Conservation (phyloP, 208 protist genomes). For the Trypanosoma brucei region DNA sequence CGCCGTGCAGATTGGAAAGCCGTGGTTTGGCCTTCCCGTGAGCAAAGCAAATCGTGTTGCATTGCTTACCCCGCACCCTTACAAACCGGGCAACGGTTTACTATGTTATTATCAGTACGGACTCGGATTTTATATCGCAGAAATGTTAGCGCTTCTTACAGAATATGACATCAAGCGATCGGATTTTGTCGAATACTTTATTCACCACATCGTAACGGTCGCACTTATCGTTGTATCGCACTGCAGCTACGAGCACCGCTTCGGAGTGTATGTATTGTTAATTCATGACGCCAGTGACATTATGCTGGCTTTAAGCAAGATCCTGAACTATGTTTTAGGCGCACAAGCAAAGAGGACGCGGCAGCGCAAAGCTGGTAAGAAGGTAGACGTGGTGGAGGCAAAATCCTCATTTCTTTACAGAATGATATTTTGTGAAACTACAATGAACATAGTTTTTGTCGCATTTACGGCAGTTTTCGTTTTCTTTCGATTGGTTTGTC, state of each 20-base stretch:
- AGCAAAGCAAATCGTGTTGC: slow-evolving; percentile 24
- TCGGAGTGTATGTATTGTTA: slow-evolving; percentile 67
- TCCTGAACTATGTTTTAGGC: slow-evolving; percentile 49
- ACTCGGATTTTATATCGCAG: slow-evolving; percentile 64
- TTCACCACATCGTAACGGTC: slow-evolving; percentile 65
- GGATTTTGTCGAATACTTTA: slow-evolving; percentile 59
- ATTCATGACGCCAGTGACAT: slow-evolving; percentile 76
- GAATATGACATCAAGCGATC: slow-evolving; percentile 50
- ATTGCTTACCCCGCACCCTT: slow-evolving; percentile 50
- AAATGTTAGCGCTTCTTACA: slow-evolving; percentile 42
- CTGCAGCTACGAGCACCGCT: slow-evolving; percentile 54
- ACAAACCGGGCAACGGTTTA: slow-evolving; percentile 34
- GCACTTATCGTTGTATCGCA: slow-evolving; percentile 53
- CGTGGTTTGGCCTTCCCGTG: slow-evolving; percentile 57
- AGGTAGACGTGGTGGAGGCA: not conserved
- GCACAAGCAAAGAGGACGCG: slow-evolving; percentile 23
- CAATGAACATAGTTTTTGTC: slow-evolving; percentile 38
- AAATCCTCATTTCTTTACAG: slow-evolving; percentile 27
- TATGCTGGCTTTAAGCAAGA: slow-evolving; percentile 55
- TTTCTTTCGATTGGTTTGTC: slow-evolving; percentile 57
- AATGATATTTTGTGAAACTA: slow-evolving; percentile 25
- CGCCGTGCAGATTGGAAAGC: slow-evolving; percentile 41
- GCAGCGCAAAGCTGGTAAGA: not conserved
- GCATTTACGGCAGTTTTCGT: slow-evolving; percentile 50
- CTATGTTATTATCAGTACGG: slow-evolving; percentile 65